Percentiles rank a stretch among this genome's conserved stretches.
Conservation (phyloP, 768 basidiomycete species). For the Cyathus striatus region DNA sequence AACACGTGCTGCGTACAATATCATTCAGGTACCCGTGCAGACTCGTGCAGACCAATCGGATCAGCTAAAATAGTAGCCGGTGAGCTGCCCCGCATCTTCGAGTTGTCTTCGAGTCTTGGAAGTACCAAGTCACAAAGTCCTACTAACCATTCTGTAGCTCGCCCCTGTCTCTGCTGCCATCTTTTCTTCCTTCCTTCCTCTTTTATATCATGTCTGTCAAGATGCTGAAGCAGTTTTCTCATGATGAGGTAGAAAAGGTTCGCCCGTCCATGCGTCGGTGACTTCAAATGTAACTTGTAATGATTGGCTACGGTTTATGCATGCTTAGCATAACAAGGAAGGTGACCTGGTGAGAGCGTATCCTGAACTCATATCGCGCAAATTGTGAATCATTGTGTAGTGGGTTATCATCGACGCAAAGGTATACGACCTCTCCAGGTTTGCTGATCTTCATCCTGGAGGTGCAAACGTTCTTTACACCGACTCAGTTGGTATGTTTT, state of each 20-base stretch:
- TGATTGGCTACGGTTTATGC: neutral
- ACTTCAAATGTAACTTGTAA: conserved; percentile 1
- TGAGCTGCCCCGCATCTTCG: too few species aligned
- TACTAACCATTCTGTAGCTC: too few species aligned
- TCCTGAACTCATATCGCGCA: neutral
- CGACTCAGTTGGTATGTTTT: conserved; percentile 54
- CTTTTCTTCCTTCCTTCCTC: neutral
- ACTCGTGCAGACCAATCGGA: too few species aligned
- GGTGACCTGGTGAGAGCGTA: conserved; percentile 65
- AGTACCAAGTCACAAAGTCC: too few species aligned
- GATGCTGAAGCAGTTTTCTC: conserved; percentile 33
- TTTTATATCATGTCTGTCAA: conserved; percentile 14
- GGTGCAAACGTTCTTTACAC: conserved; percentile 72
- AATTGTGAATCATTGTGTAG: conserved; percentile 22
- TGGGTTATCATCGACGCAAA: conserved; percentile 82
- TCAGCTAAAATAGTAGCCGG: too few species aligned
- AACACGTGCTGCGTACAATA: too few species aligned
- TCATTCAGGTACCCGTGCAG: too few species aligned
- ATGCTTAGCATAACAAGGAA: conserved; percentile 74
- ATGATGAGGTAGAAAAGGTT: conserved; percentile 69
- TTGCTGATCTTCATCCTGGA: conserved; percentile 81
- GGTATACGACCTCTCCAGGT: conserved; percentile 78
- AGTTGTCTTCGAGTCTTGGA: too few species aligned
- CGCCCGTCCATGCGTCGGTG: conserved; percentile 8
- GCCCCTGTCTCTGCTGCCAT: too few species aligned